Evolutionary conservation across 306 rosid species (phyloP), one percentile per base, ranked within the genome.

Genomic region (Cucurbita argyrosperma): DNA sequence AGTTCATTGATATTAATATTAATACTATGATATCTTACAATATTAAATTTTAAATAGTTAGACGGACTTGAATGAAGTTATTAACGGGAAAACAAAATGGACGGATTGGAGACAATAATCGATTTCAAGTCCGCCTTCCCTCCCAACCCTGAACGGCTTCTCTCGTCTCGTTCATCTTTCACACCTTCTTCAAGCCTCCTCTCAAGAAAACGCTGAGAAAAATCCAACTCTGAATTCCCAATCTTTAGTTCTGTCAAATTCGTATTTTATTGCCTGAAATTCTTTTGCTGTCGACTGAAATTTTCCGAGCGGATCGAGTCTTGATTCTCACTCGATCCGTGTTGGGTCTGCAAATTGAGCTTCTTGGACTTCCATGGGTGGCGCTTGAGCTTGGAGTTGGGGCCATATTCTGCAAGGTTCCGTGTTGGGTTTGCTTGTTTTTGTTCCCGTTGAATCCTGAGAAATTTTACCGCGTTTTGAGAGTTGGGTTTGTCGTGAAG

Each of bases 401-500:
- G 18, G 23, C 26, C 23, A 8, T 14, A 70, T 70, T 70, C 59
- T 50, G 74, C 58, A 19, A 30, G n/a, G 43, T 49, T 30, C 1
- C 15, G 35, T 50, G 43, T 50, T 69, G 23, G 39, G 40, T 30
- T 39, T 30, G 14, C 15, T 49, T 49, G 42, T 49, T 49, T n/a
- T 6, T 45, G 74, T 35, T 51, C 16, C 30, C 1, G 42, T 51
- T 49, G 60, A 51, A 50, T 70, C 40, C 59, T 5, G 74, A 49
- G 45, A 15, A 30, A 15, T 49, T 49, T 69, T 70, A 13, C 23
- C 57, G 43, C 55, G 79, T 80, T 16, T n/a, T 5, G 10, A 15
- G 50, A 64, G 77, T 42, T 77, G 74, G 58, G 74, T 82, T 62
- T 62, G 75, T 76, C 81, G 79, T 46, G 69, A 78, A 66, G 54